Conservation (phyloP, 495 filamentous ascomycete species). For the Coniosporium apollinis region DNA sequence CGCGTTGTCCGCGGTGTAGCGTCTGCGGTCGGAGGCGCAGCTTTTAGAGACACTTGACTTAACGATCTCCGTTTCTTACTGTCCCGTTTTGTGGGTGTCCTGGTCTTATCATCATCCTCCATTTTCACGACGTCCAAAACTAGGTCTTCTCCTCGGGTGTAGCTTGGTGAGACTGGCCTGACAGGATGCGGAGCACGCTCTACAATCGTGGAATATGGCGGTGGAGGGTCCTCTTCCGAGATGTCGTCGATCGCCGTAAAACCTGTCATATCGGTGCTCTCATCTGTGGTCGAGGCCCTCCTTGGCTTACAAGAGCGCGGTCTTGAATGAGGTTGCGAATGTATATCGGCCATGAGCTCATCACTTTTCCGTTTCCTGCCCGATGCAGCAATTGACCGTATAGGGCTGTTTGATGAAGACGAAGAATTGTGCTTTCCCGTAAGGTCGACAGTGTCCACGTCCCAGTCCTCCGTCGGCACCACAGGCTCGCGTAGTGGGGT, state of each 20-base stretch:
- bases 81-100: slow-evolving; percentile 1
- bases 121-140: background rate
- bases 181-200: background rate
- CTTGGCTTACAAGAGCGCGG: slow-evolving; percentile 8
- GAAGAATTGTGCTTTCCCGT: slow-evolving; percentile 32
- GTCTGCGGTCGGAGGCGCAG: background rate
- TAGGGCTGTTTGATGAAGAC: background rate
- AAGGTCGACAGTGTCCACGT: slow-evolving; percentile 52
- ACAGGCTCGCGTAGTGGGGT: background rate
- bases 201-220: slow-evolving; percentile 15
- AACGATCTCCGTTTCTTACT: background rate
- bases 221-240: slow-evolving; percentile 12
- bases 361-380: slow-evolving; percentile 62
- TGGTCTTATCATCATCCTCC: slow-evolving; percentile 3
- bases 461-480: slow-evolving; percentile 5
- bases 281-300: background rate
- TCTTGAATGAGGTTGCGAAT: background rate
- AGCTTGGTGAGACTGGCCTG: no score
- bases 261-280: slow-evolving; percentile 1
- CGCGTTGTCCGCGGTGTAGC: background rate
- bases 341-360: slow-evolving; percentile 38
- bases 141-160: no score
- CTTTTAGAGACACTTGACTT: background rate
- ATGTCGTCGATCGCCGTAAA: slow-evolving; percentile 13
- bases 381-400: slow-evolving; percentile 24